Evolutionary conservation across 257 asterid species (phyloP).

Genomic region (Linderniella brevidens): DNA sequence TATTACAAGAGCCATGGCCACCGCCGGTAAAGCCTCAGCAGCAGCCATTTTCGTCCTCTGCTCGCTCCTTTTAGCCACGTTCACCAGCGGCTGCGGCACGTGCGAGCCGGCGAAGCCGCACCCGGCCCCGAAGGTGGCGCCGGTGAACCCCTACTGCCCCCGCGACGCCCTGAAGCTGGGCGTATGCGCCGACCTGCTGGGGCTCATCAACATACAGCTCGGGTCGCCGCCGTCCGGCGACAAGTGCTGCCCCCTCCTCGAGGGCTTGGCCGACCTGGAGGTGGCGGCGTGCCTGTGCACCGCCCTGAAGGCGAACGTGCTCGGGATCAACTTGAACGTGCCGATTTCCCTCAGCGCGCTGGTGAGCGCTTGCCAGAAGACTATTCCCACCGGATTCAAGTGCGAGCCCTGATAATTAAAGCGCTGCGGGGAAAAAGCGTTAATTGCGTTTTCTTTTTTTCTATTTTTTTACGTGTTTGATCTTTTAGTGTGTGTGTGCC

Average conservation of each 20-base stretch:
- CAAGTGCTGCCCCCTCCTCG: slow-evolving; percentile 48
- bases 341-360: slow-evolving; percentile 60
- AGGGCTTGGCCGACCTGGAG: slow-evolving; percentile 64
- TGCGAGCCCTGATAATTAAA: slow-evolving; percentile 12
- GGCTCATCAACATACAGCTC: slow-evolving; percentile 26
- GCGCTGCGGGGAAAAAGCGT: no score
- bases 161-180: slow-evolving; percentile 69
- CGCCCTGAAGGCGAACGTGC: slow-evolving; percentile 56
- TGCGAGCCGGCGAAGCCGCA: slow-evolving; percentile 14
- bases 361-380: slow-evolving; percentile 47
- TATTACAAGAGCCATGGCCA: slow-evolving; percentile 33
- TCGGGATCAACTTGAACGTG: slow-evolving; percentile 65
- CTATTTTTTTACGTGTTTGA: no score
- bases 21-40: slow-evolving; percentile 13
- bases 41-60: slow-evolving; percentile 16
- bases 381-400: slow-evolving; percentile 55
- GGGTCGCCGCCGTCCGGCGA: slow-evolving; percentile 41
- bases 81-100: slow-evolving; percentile 27
- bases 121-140: slow-evolving; percentile 26
- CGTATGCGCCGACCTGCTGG: slow-evolving; percentile 48
- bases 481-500: no score
- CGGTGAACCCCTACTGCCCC: slow-evolving; percentile 55
- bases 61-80: slow-evolving; percentile 25
- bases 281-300: slow-evolving; percentile 87
- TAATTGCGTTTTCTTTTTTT: no score